Percentiles rank a stretch among this genome's conserved stretches.
phyloP scores from a whole-genome alignment of 768 basidiomycete genomes.

The Leccinum subtestaceum region DNA sequence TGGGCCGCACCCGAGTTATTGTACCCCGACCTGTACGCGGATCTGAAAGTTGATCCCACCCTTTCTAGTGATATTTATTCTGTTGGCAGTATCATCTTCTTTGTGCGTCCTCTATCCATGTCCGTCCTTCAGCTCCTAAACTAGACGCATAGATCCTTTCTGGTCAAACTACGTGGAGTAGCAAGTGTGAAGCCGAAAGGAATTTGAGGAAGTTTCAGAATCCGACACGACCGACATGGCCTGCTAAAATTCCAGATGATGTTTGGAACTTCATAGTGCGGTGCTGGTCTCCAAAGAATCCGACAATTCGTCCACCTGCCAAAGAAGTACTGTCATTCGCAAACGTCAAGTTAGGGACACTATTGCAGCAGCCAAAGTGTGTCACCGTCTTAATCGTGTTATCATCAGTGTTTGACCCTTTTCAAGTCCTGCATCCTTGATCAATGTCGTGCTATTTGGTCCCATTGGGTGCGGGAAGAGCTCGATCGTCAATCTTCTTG shows the following conservation, averaged over 20 bases:
- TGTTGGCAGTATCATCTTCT: constrained; percentile 5
- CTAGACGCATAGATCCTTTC: not conserved
- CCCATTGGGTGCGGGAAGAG: constrained; percentile 18
- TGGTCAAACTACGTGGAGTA: not conserved
- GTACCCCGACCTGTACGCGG: not conserved
- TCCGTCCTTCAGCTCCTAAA: not conserved
- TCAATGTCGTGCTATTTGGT: constrained; percentile 18
- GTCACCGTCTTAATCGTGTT: not conserved
- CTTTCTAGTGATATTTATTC: constrained; percentile 4
- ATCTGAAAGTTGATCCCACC: not conserved
- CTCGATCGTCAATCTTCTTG: constrained; percentile 20
- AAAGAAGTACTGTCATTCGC: not conserved
- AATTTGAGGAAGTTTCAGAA: not conserved
- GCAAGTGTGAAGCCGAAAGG: not conserved
- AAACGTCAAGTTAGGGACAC: not conserved
- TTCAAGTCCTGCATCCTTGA: not conserved
- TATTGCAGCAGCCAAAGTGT: not conserved
- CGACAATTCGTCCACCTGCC: not conserved
- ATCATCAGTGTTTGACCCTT: not conserved
- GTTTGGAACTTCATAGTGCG: constrained; percentile 3
- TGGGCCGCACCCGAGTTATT: no score
- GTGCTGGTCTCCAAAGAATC: constrained; percentile 2
- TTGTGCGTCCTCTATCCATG: not conserved
- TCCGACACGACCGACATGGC: constrained; percentile 1
- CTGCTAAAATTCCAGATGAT: not conserved